Evolutionary conservation across 345 rosid species (phyloP).

Genomic region (Lepidium africanum): DNA sequence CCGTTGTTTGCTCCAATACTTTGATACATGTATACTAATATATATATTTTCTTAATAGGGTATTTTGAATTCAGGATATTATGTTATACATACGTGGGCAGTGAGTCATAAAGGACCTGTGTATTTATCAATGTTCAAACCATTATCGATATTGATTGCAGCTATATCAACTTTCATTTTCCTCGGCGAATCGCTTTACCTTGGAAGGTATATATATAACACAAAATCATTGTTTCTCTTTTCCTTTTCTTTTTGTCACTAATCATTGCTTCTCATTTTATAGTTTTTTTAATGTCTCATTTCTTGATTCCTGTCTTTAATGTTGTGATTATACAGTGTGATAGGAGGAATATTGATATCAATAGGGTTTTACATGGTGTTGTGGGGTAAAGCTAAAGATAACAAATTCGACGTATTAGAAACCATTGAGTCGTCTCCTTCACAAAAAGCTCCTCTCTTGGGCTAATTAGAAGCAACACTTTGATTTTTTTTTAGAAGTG

Average conservation of each 20-base stretch:
- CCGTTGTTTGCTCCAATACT: too few relatives aligned
- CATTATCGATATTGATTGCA: constrained; percentile 34
- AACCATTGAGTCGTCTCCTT: constrained; percentile 21
- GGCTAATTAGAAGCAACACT: constrained; percentile 21
- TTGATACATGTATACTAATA: background rate
- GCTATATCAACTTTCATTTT: constrained; percentile 29
- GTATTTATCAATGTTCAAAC: constrained; percentile 35
- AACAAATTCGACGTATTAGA: constrained; percentile 24
- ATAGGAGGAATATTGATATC: constrained; percentile 64
- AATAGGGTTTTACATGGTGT: constrained; percentile 63
- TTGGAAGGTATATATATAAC: constrained; percentile 18
- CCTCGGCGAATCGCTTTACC: constrained; percentile 32
- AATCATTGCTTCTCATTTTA: too few relatives aligned
- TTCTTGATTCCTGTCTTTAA: background rate
- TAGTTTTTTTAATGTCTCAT: background rate
- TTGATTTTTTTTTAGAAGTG: background rate
- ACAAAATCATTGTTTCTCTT: background rate
- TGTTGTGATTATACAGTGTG: constrained; percentile 33
- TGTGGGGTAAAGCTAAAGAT: constrained; percentile 85
- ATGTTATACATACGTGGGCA: constrained; percentile 24
- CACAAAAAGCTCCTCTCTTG: constrained; percentile 47
- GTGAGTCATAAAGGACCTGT: constrained; percentile 38
- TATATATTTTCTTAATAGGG: constrained; percentile 30
- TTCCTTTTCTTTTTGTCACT: too few relatives aligned
- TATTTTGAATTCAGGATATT: constrained; percentile 39